Percentiles rank a stretch among this genome's conserved stretches.
Evolutionary conservation across 2,329 filamentous ascomycete species (phyloP).

Genomic region (Verticillium albo-atrum): DNA sequence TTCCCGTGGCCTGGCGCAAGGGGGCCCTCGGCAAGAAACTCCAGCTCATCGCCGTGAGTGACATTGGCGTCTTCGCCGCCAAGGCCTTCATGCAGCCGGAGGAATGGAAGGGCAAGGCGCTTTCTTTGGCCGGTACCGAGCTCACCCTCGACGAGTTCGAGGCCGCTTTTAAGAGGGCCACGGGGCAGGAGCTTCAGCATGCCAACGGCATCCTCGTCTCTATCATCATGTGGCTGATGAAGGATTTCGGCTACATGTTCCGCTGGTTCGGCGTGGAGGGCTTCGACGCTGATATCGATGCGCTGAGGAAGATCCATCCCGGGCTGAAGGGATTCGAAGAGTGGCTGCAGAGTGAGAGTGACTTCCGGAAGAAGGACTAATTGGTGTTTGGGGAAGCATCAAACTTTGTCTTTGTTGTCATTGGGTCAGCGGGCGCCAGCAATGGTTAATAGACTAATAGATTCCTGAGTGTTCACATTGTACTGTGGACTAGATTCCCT

Average conservation of each 20-base stretch:
- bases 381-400: not conserved
- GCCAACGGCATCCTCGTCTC: slow-evolving; percentile 23
- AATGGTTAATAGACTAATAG: no score
- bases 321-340: slow-evolving; percentile 19
- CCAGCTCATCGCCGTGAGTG: slow-evolving; percentile 28
- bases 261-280: slow-evolving; percentile 29
- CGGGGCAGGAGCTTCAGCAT: slow-evolving; percentile 21
- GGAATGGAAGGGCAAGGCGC: slow-evolving; percentile 20
- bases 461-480: no score
- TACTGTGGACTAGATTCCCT: no score
- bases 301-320: slow-evolving; percentile 19
- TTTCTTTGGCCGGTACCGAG: slow-evolving; percentile 37
- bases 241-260: slow-evolving; percentile 31
- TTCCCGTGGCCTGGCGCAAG: slow-evolving; percentile 25
- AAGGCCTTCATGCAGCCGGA: slow-evolving; percentile 26
- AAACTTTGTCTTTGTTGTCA: no score
- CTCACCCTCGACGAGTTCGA: slow-evolving; percentile 25
- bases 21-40: slow-evolving; percentile 23
- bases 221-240: slow-evolving; percentile 19
- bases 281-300: slow-evolving; percentile 27
- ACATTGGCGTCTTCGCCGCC: slow-evolving; percentile 34
- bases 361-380: slow-evolving; percentile 35
- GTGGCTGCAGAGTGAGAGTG: slow-evolving; percentile 53
- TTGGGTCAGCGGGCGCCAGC: no score
- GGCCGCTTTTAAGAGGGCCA: slow-evolving; percentile 24